Evolutionary conservation across 768 basidiomycete species (phyloP).

Genomic region (Ramaria sp.): DNA sequence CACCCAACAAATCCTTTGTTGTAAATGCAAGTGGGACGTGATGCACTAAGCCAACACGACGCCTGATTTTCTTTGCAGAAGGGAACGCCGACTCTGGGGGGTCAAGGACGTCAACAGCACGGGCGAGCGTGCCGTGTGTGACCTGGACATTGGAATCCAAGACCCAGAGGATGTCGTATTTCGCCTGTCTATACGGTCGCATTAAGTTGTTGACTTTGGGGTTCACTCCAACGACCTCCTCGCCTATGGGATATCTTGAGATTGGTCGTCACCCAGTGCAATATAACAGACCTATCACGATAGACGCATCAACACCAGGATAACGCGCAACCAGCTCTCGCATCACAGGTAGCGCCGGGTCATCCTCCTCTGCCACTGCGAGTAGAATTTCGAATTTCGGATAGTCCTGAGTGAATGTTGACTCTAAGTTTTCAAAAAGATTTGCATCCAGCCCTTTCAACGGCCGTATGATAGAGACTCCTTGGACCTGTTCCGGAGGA

Average conservation of each 20-base stretch:
- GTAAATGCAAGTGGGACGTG: constrained; percentile 87
- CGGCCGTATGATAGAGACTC: constrained; percentile 89
- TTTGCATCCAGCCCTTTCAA: constrained; percentile 93
- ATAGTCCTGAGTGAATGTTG: constrained; percentile 86
- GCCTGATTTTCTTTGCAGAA: constrained; percentile 20
- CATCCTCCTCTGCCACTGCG: constrained; percentile 78
- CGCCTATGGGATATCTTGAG: constrained; percentile 36
- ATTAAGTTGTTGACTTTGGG: constrained; percentile 97
- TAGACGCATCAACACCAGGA: constrained; percentile 55
- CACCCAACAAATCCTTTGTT: constrained; percentile 60
- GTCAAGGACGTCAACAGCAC: constrained; percentile 70
- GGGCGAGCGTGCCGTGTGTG: constrained; percentile 65
- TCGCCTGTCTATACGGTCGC: constrained; percentile 68
- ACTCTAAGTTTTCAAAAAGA: constrained; percentile 91
- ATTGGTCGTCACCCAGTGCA: neutral
- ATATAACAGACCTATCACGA: constrained; percentile 58
- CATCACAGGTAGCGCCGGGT: constrained; percentile 82
- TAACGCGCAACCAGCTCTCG: constrained; percentile 69
- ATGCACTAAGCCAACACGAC: constrained; percentile 76
- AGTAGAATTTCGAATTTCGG: constrained; percentile 86
- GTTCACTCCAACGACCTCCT: constrained; percentile 80
- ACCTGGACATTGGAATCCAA: constrained; percentile 91
- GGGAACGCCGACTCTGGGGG: constrained; percentile 23
- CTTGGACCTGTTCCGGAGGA: constrained; percentile 44
- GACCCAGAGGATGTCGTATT: constrained; percentile 90